Base-by-base conservation (phyloP, 1,284 basidiomycete genomes). In the Sanguinoderma infundibulare region DNA sequence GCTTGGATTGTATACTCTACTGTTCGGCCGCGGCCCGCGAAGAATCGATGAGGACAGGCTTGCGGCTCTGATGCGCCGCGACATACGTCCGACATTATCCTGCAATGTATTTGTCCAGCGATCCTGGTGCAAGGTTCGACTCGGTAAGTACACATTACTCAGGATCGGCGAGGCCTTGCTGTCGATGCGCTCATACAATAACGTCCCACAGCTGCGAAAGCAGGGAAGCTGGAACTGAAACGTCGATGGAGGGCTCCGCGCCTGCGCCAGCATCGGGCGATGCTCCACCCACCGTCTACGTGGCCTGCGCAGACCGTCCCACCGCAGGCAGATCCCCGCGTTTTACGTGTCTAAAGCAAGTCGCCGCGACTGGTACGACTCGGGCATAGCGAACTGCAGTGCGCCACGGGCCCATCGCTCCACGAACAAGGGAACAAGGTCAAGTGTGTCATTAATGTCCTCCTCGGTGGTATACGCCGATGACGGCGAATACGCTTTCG, bases 21-120 rank as follows among this genome's bases (percentile, higher is more conserved):
- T n/a, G n/a, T n/a, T n/a, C n/a, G n/a, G n/a, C n/a, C n/a, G n/a
- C n/a, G n/a, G n/a, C n/a, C n/a, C n/a, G n/a, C n/a, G n/a, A n/a
- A n/a, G n/a, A n/a, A n/a, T n/a, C n/a, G n/a, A n/a, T n/a, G 22
- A 24, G 15, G 15, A 12, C 2, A 32, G 17, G 9, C 12, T 6
- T 15, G 14, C 30, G 22, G n/a, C 14, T 36, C 20, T 35, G 53
- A 22, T 24, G 32, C 14, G 15, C 14, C 12, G 42, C 53, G 53
- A 55, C 22, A 46, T 47, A 15, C 40, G 32, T 47, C 53, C 53
- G 53, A 55, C 30, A 55, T 55, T 46, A 34, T 3, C 5, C 5
- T 55, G 7, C 30, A 38, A 30, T 39, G n/a, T 3, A 53, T 30
- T 12, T 40, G 12, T 14, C 38, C 14, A 22, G 5, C 52, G 42